phyloP scores from a whole-genome alignment of 371 early-diverging fungal species.

The Mortierella sp. region DNA sequence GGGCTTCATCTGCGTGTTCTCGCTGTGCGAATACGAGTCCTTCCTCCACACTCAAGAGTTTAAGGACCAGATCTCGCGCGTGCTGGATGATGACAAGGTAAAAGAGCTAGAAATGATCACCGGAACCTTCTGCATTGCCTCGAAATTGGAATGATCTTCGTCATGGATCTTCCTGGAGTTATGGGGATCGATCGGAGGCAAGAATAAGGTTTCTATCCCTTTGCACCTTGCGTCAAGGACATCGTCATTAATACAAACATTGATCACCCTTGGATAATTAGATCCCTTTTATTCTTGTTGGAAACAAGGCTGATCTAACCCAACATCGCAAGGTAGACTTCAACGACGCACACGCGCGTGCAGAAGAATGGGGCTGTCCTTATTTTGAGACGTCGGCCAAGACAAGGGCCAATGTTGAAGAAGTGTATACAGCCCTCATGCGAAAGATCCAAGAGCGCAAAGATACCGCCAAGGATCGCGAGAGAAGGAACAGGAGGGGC shows the following conservation, averaged over 20 bases:
- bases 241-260: not conserved
- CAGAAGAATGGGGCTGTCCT: constrained; percentile 81
- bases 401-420: constrained; percentile 87
- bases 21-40: constrained; percentile 83
- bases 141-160: constrained; percentile 4
- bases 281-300: constrained; percentile 87
- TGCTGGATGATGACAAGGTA: constrained; percentile 85
- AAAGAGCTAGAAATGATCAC: not conserved
- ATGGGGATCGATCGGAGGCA: no score
- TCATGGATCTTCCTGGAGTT: not conserved
- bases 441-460: constrained; percentile 81
- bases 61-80: constrained; percentile 89
- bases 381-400: constrained; percentile 92
- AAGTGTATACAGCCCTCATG: constrained; percentile 81
- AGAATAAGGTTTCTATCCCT: no score
- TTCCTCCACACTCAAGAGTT: constrained; percentile 88
- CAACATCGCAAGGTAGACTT: constrained; percentile 76
- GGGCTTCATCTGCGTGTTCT: constrained; percentile 91
- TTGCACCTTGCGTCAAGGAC: not conserved
- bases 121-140: no score
- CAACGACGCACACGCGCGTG: constrained; percentile 76
- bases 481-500: constrained; percentile 61
- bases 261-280: constrained; percentile 23
- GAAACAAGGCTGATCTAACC: constrained; percentile 88
- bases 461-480: constrained; percentile 62